These are phyloP conservation scores for Trichoderma oligosporum DNA, from an alignment of 2,329 filamentous ascomycete genomes.

Conservation along the genomic window DNA sequence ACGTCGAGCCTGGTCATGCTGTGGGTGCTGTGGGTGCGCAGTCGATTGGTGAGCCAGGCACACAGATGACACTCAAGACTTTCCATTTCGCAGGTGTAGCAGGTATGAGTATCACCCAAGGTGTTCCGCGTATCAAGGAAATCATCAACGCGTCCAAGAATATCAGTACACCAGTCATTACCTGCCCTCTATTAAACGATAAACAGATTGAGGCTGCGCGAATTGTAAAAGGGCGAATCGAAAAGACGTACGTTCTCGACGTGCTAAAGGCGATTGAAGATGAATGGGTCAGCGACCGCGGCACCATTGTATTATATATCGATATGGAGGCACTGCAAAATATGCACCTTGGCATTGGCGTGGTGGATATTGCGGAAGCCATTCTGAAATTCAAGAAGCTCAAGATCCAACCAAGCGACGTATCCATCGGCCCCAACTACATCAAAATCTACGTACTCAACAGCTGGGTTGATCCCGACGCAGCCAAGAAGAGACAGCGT, in stretches of 20 bases:
- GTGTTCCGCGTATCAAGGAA: constrained; percentile 99
- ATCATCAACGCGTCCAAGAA: constrained; percentile 97
- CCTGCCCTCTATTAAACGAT: constrained; percentile 76
- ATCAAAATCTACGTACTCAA: constrained; percentile 71
- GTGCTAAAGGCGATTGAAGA: constrained; percentile 79
- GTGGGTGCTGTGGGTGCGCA: constrained; percentile 95
- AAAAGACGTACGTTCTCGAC: constrained; percentile 89
- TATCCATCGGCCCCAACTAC: constrained; percentile 56
- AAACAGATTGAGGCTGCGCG: constrained; percentile 74
- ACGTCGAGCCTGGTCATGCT: constrained; percentile 90
- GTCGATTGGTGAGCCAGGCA: constrained; percentile 96
- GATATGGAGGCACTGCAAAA: constrained; percentile 74
- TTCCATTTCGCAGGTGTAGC: constrained; percentile 99
- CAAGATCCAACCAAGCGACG: constrained; percentile 64
- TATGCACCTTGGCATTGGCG: constrained; percentile 74
- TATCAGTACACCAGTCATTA: constrained; percentile 93
- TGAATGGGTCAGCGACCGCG: constrained; percentile 73
- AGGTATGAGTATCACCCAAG: constrained; percentile 98
- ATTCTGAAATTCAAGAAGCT: constrained; percentile 81
- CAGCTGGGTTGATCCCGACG: constrained; percentile 19
- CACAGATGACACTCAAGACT: constrained; percentile 98
- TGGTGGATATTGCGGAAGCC: constrained; percentile 68
- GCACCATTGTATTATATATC: constrained; percentile 76
- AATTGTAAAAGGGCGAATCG: constrained; percentile 87
- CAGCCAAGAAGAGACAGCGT: constrained; percentile 45